These are phyloP conservation scores for Brettanomyces sp. DNA, from an alignment of 805 yeast species.

Conservation along the genomic window DNA sequence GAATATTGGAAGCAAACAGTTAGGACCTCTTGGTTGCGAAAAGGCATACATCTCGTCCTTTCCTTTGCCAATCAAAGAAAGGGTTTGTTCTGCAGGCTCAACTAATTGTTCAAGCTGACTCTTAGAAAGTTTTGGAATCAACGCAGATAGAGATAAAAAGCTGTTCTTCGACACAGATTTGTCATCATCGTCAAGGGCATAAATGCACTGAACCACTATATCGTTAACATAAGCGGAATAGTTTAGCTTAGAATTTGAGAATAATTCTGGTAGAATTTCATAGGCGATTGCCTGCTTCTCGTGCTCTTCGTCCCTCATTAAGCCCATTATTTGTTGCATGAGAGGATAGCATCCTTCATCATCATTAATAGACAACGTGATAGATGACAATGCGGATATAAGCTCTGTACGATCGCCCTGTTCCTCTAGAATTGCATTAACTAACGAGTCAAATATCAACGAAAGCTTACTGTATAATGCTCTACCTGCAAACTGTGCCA, in stretches of 20 bases:
- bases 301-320: constrained; percentile 69
- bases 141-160: constrained; percentile 51
- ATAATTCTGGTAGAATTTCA: constrained; percentile 63
- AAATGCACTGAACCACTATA: constrained; percentile 59
- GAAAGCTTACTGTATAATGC: constrained; percentile 69
- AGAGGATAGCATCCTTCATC: constrained; percentile 79
- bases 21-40: constrained; percentile 72
- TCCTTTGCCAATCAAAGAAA: constrained; percentile 51
- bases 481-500: constrained; percentile 84
- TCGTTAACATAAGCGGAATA: constrained; percentile 68
- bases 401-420: constrained; percentile 30
- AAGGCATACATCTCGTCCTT: constrained; percentile 70
- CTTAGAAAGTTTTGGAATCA: constrained; percentile 68
- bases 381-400: constrained; percentile 49
- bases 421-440: constrained; percentile 43
- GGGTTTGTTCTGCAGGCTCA: constrained; percentile 68
- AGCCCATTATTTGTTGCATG: constrained; percentile 66
- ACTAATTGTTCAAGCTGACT: constrained; percentile 69
- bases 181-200: constrained; percentile 64
- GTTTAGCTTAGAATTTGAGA: constrained; percentile 55
- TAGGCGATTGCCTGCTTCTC: constrained; percentile 54
- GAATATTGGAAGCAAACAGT: constrained; percentile 82
- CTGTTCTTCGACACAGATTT: constrained; percentile 54
- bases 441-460: constrained; percentile 63
- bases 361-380: constrained; percentile 64